Base-by-base conservation (phyloP, 1,139 yeast genomes). In the Saccharomycopsis crataegensis region DNA sequence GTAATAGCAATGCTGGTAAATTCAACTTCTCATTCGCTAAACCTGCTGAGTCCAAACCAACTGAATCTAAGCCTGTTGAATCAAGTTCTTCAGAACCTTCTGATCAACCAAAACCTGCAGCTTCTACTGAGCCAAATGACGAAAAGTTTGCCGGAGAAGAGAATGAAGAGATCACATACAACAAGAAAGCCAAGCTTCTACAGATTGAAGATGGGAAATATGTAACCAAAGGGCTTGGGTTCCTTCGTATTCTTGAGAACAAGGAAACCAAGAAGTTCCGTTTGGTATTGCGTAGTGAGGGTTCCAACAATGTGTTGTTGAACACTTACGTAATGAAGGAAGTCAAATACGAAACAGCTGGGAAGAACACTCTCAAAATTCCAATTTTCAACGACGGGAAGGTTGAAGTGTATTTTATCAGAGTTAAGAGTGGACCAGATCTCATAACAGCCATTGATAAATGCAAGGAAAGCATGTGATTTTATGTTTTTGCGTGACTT, bases 281-380 rank as follows among this genome's bases (percentile, higher is more conserved):
- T 64, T 71, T 88, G 12, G 70, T 93, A 46, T 76, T 93, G 32
- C 81, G 98, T 63, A 88, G 96, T 0, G 98, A 91, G 57, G 96
- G 96, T 43, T 82, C 91, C 45, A 86, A 86, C 48, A 76, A 94
- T 61, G 82, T 90, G n/a, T 67, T 93, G 46, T 71, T 93, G 58
- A 93, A 93, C 66, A 72, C 82, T 22, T 67, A 72, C 22, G 69
- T 86, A 8, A 70, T 75, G 55, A 73, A 76, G 63, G 75, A 75
- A 58, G 68, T 86, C 62, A 73, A 73, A 45, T 82, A 84, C 66
- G 70, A 79, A 57, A 70, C 77, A 3, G 69, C 80, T 47, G 88
- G 87, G 8, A 83, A 80, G 14, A 71, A 74, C 16, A 70, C 76
- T 64, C 70, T 78, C 32, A 69, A 78, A 57, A 69, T 79, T 38